phyloP scores from a whole-genome alignment of 78 protist species.

The Tieghemostelium lacteum region DNA sequence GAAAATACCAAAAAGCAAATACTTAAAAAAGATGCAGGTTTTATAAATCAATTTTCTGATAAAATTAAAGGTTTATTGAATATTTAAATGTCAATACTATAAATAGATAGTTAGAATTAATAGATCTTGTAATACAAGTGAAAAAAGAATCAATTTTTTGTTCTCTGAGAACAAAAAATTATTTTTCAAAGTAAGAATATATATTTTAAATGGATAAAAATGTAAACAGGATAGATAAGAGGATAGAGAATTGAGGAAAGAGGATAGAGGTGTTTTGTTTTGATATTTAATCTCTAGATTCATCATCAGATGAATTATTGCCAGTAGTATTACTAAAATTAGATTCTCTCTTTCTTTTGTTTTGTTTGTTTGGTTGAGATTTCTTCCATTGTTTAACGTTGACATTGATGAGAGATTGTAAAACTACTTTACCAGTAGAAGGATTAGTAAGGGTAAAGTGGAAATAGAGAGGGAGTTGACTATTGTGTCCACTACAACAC shows the following conservation, averaged over 20 bases:
- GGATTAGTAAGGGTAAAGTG: constrained; percentile 69
- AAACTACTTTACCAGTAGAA: constrained; percentile 34
- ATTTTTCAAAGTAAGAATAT: background rate
- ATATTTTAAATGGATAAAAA: background rate
- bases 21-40: constrained; percentile 27
- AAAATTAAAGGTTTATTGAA: constrained; percentile 21
- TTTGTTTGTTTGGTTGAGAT: constrained; percentile 25
- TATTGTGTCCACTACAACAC: constrained; percentile 75
- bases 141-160: background rate
- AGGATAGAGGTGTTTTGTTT: background rate
- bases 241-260: too few relatives aligned
- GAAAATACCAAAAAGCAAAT: constrained; percentile 39
- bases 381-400: constrained; percentile 73
- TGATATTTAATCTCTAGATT: too few relatives aligned
- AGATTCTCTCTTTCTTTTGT: constrained; percentile 24
- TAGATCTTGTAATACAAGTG: too few relatives aligned
- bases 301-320: too few relatives aligned
- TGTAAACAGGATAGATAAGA: background rate
- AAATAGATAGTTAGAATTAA: too few relatives aligned
- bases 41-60: background rate
- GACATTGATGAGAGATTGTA: constrained; percentile 49
- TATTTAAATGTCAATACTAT: too few relatives aligned
- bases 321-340: too few relatives aligned
- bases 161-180: background rate
- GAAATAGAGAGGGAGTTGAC: constrained; percentile 66